These are phyloP conservation scores for Echium plantagineum DNA, from an alignment of 257 asterid genomes.

Conservation along the genomic window DNA sequence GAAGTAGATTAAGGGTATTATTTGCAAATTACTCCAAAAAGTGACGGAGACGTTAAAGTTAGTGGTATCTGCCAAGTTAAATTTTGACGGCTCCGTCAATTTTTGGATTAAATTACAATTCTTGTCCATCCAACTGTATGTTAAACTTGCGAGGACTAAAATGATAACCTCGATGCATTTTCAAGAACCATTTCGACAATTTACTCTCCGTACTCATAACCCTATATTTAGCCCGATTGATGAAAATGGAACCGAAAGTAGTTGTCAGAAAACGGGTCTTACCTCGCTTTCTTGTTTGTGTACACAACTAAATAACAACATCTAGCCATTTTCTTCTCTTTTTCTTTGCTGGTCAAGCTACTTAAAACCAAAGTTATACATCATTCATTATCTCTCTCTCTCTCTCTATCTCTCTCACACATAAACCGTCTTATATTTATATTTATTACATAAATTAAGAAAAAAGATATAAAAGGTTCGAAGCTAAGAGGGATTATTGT, in stretches of 20 bases:
- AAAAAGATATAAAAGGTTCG: conserved; percentile 14
- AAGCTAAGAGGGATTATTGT: neutral
- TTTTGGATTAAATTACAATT: no score
- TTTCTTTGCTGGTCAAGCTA: conserved; percentile 66
- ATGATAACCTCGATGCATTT: no score
- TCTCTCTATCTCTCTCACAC: neutral
- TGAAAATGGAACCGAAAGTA: conserved; percentile 1
- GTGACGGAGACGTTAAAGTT: no score
- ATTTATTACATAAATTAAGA: conserved; percentile 28
- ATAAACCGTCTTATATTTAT: neutral
- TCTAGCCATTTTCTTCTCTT: conserved; percentile 33
- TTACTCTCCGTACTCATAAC: no score
- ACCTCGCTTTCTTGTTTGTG: neutral
- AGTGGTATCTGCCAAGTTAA: no score
- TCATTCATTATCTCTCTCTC: neutral
- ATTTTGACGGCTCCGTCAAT: no score
- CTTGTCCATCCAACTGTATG: no score
- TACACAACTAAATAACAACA: neutral
- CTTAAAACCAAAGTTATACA: conserved; percentile 17
- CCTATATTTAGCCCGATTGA: neutral
- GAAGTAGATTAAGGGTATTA: no score
- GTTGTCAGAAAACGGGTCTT: no score
- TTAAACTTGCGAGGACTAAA: no score
- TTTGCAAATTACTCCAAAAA: no score
- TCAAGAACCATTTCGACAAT: no score